Percentiles rank a stretch among this genome's conserved stretches.
Evolutionary conservation across 352 stramenopile species (phyloP).

Genomic region (Globisporangium perplexum): DNA sequence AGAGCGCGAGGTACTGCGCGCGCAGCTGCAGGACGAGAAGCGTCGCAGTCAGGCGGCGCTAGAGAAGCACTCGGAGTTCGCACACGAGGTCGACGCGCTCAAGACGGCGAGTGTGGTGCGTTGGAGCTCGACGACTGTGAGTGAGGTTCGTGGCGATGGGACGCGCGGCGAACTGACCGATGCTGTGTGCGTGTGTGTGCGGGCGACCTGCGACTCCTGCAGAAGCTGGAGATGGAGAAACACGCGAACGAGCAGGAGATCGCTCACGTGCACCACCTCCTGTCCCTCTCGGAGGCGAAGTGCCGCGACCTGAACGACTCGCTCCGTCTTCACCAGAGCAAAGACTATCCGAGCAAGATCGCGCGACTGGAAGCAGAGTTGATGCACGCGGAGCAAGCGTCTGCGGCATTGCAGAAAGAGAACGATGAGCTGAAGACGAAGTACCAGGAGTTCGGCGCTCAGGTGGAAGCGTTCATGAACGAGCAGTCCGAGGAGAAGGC

Average conservation of each 20-base stretch:
- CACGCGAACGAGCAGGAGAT: conserved; percentile 47
- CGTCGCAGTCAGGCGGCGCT: conserved; percentile 15
- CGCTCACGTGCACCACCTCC: conserved; percentile 44
- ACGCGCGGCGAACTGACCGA: background rate
- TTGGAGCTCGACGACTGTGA: background rate
- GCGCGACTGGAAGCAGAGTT: conserved; percentile 47
- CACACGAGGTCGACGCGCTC: conserved; percentile 25
- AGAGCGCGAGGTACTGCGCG: conserved; percentile 35
- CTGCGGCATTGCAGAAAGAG: conserved; percentile 31
- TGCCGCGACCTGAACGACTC: conserved; percentile 29
- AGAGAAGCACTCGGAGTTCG: conserved; percentile 17
- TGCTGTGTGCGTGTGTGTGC: background rate
- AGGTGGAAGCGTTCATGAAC: conserved; percentile 72
- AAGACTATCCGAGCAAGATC: conserved; percentile 47
- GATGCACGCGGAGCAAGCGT: conserved; percentile 25
- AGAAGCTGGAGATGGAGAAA: conserved; percentile 49
- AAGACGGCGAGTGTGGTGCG: conserved; percentile 21
- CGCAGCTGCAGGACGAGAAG: conserved; percentile 20
- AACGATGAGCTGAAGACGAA: conserved; percentile 53
- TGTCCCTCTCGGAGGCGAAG: conserved; percentile 45
- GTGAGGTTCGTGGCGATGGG: conserved; percentile 1
- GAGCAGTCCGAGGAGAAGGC: conserved; percentile 55
- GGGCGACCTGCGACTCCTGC: background rate
- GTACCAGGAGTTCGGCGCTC: conserved; percentile 67
- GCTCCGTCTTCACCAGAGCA: conserved; percentile 32